Evolutionary conservation across 2,329 filamentous ascomycete species (phyloP).

Genomic region (Pseudogymnoascus sp.): DNA sequence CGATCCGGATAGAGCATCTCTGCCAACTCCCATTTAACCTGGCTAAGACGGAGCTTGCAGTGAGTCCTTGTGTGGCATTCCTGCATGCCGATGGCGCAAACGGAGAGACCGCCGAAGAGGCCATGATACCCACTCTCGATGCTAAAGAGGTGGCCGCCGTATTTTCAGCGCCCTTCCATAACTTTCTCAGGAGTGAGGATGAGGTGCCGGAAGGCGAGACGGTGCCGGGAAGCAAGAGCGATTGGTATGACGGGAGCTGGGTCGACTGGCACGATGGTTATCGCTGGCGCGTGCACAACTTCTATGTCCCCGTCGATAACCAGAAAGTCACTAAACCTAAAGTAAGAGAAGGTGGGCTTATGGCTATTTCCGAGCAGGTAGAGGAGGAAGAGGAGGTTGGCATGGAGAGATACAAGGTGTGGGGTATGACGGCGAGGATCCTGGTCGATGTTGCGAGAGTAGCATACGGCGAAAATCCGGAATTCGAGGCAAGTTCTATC

Average conservation of each 20-base stretch:
- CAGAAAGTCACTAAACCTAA: slow-evolving; percentile 57
- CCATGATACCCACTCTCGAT: slow-evolving; percentile 71
- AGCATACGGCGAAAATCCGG: slow-evolving; percentile 73
- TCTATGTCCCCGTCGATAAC: slow-evolving; percentile 72
- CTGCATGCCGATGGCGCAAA: slow-evolving; percentile 51
- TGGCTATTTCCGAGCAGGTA: slow-evolving; percentile 34
- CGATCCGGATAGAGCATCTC: slow-evolving; percentile 80
- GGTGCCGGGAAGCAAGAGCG: slow-evolving; percentile 25
- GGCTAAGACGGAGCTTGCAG: slow-evolving; percentile 63
- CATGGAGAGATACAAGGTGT: slow-evolving; percentile 66
- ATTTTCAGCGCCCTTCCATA: slow-evolving; percentile 80
- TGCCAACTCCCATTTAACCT: slow-evolving; percentile 73
- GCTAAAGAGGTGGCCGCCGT: slow-evolving; percentile 88
- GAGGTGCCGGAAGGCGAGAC: slow-evolving; percentile 34
- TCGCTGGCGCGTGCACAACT: slow-evolving; percentile 84
- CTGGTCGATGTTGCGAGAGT: slow-evolving; percentile 79
- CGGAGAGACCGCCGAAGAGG: slow-evolving; percentile 51
- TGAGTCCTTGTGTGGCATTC: slow-evolving; percentile 70
- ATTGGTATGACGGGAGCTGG: slow-evolving; percentile 83
- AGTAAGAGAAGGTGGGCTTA: slow-evolving; percentile 32
- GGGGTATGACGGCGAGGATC: slow-evolving; percentile 90
- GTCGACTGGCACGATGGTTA: slow-evolving; percentile 61
- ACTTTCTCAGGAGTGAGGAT: slow-evolving; percentile 61
- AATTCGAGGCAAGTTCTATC: slow-evolving; percentile 54
- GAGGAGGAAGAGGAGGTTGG: slow-evolving; percentile 38